Evolutionary conservation across 176 grass and related monocot genomes (phyloP).

Genomic region (Echinochloa phyllopogon): DNA sequence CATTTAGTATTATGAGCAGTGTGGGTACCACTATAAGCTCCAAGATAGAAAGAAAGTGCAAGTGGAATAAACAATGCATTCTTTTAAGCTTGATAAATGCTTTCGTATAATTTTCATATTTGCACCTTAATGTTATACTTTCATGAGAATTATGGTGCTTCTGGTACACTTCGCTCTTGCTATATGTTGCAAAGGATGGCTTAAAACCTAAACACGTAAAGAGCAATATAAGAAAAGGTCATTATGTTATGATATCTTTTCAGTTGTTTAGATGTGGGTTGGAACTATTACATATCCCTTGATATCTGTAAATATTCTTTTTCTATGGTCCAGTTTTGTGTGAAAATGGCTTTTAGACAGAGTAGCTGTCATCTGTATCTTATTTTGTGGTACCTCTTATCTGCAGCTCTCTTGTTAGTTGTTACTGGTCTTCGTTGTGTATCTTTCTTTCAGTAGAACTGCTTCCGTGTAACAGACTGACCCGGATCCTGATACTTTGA

Average conservation of each 20-base stretch:
- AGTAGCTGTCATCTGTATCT: neutral
- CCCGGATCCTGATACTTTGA: neutral
- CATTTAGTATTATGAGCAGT: neutral
- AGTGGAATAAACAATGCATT: neutral
- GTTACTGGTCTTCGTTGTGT: neutral
- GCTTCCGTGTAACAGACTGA: neutral
- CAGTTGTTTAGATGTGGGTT: neutral
- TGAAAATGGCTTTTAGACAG: neutral
- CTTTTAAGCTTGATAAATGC: constrained; percentile 1
- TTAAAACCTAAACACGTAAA: neutral
- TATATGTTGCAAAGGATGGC: neutral
- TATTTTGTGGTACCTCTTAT: neutral
- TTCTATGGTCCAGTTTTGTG: neutral
- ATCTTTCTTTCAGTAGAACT: neutral
- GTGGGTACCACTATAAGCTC: neutral
- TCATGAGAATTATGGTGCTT: constrained; percentile 4
- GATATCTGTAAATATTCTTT: neutral
- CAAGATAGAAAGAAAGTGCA: neutral
- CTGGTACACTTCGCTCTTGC: neutral
- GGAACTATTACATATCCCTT: neutral
- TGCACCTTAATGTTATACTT: neutral
- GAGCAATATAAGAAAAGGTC: neutral
- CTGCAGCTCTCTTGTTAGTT: constrained; percentile 2
- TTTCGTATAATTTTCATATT: neutral
- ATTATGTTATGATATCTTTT: neutral